Conservation (phyloP, 768 basidiomycete species). For the Pholiota microspora region DNA sequence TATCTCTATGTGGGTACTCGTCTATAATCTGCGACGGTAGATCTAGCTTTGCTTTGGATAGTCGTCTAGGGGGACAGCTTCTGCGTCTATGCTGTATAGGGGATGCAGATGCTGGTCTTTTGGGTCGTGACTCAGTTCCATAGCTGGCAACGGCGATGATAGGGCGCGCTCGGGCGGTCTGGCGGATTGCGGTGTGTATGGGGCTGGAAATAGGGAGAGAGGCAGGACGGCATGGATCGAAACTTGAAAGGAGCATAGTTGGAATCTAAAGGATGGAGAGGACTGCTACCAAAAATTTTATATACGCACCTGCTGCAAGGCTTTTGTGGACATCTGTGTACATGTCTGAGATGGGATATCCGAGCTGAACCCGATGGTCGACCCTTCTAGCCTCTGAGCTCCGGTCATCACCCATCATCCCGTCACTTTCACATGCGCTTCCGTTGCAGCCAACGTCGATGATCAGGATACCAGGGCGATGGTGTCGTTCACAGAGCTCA, state of each 20-base stretch:
- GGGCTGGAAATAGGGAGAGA: neutral
- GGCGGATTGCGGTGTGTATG: neutral
- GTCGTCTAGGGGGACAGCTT: constrained; percentile 1
- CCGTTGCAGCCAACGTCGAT: neutral
- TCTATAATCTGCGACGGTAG: neutral
- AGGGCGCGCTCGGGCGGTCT: neutral
- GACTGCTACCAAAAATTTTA: neutral
- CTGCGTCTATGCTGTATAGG: neutral
- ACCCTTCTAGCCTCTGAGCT: neutral
- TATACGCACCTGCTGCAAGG: neutral
- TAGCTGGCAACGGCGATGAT: neutral
- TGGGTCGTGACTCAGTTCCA: neutral
- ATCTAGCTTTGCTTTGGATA: neutral
- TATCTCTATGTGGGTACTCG: neutral
- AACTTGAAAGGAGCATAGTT: neutral
- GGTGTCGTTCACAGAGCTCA: neutral
- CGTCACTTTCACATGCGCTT: neutral
- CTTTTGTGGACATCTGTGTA: constrained; percentile 5
- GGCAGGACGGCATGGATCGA: neutral
- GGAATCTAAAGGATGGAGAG: neutral
- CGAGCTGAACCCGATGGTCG: neutral
- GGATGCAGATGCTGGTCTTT: neutral
- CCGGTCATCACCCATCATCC: neutral
- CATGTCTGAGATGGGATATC: neutral
- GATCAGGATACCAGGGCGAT: neutral